These are phyloP conservation scores for Atractiella rhizophila DNA, from an alignment of 768 basidiomycete genomes.

Conservation along the genomic window DNA sequence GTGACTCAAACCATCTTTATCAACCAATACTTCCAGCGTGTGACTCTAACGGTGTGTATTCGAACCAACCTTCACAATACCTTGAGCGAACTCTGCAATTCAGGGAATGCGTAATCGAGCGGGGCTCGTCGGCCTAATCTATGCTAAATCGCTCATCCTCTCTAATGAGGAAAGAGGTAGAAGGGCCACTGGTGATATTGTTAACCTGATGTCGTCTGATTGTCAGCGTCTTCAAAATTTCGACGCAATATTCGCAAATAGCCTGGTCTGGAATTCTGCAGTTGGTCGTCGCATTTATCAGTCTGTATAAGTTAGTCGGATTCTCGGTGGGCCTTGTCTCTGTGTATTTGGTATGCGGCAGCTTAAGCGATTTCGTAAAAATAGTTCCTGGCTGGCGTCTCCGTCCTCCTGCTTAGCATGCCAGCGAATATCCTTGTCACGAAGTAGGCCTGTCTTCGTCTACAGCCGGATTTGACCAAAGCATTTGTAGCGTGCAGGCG, in stretches of 20 bases:
- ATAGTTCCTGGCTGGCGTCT: constrained; percentile 9
- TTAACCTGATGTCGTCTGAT: constrained; percentile 54
- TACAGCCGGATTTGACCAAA: constrained; percentile 12
- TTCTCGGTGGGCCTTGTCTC: constrained; percentile 9
- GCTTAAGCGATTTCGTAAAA: not conserved
- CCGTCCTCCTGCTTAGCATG: constrained; percentile 17
- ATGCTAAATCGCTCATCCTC: constrained; percentile 59
- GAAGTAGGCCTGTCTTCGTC: not conserved
- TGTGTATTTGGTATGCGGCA: not conserved
- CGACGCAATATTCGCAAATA: constrained; percentile 38
- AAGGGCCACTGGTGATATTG: constrained; percentile 68
- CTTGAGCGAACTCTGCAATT: too few species aligned
- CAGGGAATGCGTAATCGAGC: too few species aligned
- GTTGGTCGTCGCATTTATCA: constrained; percentile 70
- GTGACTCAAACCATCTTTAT: constrained; percentile 42
- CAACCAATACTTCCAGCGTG: constrained; percentile 18
- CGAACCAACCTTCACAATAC: too few species aligned
- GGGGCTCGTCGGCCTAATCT: too few species aligned
- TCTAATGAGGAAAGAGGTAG: constrained; percentile 55
- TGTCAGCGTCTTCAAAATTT: constrained; percentile 14
- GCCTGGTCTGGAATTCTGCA: constrained; percentile 65
- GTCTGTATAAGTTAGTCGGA: constrained; percentile 59
- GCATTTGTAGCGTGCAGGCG: constrained; percentile 19
- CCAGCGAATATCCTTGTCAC: constrained; percentile 30
- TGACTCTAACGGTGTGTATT: constrained; percentile 15